phyloP scores from a whole-genome alignment of 2,329 filamentous ascomycete genomes.

The Lachnellula subtilissima region DNA sequence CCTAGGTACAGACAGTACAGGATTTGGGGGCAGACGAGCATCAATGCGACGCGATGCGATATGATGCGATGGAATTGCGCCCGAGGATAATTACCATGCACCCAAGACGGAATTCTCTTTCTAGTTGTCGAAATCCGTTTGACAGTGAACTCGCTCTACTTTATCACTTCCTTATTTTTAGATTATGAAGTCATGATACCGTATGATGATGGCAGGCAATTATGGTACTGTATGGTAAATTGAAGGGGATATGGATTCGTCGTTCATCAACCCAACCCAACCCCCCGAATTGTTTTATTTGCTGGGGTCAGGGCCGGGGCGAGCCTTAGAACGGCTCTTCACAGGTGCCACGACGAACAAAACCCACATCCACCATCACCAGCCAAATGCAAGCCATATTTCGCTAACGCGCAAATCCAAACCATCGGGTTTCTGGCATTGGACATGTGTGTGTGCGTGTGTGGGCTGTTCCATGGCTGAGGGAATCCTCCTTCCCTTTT shows the following conservation, averaged over 20 bases:
- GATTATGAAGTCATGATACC: background rate
- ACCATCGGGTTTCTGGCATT: background rate
- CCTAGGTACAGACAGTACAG: background rate
- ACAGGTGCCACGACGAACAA: background rate
- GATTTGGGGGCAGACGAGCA: background rate
- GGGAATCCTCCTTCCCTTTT: background rate
- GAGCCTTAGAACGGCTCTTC: background rate
- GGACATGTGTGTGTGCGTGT: background rate
- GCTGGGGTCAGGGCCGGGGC: background rate
- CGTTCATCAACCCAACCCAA: background rate
- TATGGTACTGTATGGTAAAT: background rate
- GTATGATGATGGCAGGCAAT: background rate
- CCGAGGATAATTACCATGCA: too few species aligned
- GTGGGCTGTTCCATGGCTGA: background rate
- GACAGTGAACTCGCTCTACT: background rate
- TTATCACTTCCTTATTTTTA: background rate
- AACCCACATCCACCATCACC: background rate
- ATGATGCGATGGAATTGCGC: background rate
- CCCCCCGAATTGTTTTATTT: background rate
- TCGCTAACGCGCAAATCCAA: background rate
- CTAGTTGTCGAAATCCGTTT: constrained; percentile 1
- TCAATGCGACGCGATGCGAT: background rate
- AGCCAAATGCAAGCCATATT: background rate
- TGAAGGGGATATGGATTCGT: background rate
- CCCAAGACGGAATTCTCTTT: background rate